phyloP scores from a whole-genome alignment of 805 yeast genomes.

The Candida orba region DNA sequence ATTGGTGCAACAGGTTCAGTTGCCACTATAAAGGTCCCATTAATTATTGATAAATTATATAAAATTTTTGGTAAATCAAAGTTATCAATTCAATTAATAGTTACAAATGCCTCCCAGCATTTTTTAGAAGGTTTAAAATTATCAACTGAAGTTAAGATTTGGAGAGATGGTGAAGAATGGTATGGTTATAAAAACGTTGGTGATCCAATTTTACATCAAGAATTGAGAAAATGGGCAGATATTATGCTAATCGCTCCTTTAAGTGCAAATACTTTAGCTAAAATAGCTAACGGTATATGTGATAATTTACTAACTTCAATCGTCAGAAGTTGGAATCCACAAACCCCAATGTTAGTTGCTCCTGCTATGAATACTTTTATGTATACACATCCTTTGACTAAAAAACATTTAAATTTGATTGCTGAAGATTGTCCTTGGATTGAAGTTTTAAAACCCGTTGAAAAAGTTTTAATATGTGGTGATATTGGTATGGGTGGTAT shows the following conservation, averaged over 20 bases:
- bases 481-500: slow-evolving; percentile 91
- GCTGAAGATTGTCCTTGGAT: slow-evolving; percentile 70
- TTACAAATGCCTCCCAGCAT: slow-evolving; percentile 70
- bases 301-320: slow-evolving; percentile 71
- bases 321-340: slow-evolving; percentile 71
- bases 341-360: slow-evolving; percentile 65
- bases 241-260: slow-evolving; percentile 68
- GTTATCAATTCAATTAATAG: slow-evolving; percentile 77
- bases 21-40: slow-evolving; percentile 89
- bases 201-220: slow-evolving; percentile 74
- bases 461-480: slow-evolving; percentile 73
- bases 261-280: slow-evolving; percentile 74
- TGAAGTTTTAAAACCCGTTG: slow-evolving; percentile 70
- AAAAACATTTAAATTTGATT: slow-evolving; percentile 55
- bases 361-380: slow-evolving; percentile 87
- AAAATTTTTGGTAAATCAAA: slow-evolving; percentile 68
- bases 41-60: slow-evolving; percentile 79
- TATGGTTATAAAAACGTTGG: slow-evolving; percentile 43
- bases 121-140: slow-evolving; percentile 58
- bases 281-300: slow-evolving; percentile 68
- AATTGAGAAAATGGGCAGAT: slow-evolving; percentile 81
- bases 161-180: slow-evolving; percentile 86
- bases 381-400: slow-evolving; percentile 74
- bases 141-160: slow-evolving; percentile 68
- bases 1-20: slow-evolving; percentile 95